Evolutionary conservation across 257 asterid species (phyloP).

Genomic region (Cynanchum wilfordii): DNA sequence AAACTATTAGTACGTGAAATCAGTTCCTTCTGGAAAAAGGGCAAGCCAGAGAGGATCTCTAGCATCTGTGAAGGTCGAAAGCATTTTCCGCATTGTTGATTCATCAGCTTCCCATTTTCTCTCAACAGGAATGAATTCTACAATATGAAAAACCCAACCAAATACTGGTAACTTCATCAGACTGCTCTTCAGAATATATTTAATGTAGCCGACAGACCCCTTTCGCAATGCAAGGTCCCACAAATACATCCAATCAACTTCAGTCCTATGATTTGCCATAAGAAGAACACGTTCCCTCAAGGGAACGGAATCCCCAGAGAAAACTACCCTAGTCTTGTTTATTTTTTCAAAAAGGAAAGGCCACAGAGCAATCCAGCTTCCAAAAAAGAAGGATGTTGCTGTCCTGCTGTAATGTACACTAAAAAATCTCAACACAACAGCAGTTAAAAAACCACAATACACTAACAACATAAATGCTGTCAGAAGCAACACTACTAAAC

Average conservation of each 20-base stretch:
- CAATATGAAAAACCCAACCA: slow-evolving; percentile 82
- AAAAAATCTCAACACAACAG: slow-evolving; percentile 48
- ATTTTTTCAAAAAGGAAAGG: slow-evolving; percentile 78
- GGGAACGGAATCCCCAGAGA: slow-evolving; percentile 77
- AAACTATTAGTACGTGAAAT: slow-evolving; percentile 58
- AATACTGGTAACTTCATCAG: slow-evolving; percentile 81
- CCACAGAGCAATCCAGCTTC: slow-evolving; percentile 88
- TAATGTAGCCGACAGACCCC: slow-evolving; percentile 57
- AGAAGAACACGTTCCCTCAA: slow-evolving; percentile 56
- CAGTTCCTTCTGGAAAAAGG: slow-evolving; percentile 93
- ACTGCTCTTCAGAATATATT: slow-evolving; percentile 78
- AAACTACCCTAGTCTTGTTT: slow-evolving; percentile 68
- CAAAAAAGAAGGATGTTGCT: slow-evolving; percentile 55
- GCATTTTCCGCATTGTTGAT: slow-evolving; percentile 43
- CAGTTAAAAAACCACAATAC: slow-evolving; percentile 61
- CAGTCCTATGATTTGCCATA: slow-evolving; percentile 82
- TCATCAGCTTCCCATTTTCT: slow-evolving; percentile 92
- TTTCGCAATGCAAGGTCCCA: slow-evolving; percentile 90
- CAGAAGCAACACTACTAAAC: slow-evolving; percentile 44
- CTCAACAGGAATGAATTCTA: slow-evolving; percentile 85
- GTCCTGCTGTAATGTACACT: slow-evolving; percentile 61
- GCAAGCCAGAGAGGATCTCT: slow-evolving; percentile 84
- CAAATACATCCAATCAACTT: slow-evolving; percentile 96
- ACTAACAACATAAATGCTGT: slow-evolving; percentile 77
- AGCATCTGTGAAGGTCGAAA: slow-evolving; percentile 50